A percentile compares a stretch with the other conserved stretches of the same genome.
These are phyloP conservation scores for Populus alba DNA, from an alignment of 345 rosid species.

Conservation along the genomic window DNA sequence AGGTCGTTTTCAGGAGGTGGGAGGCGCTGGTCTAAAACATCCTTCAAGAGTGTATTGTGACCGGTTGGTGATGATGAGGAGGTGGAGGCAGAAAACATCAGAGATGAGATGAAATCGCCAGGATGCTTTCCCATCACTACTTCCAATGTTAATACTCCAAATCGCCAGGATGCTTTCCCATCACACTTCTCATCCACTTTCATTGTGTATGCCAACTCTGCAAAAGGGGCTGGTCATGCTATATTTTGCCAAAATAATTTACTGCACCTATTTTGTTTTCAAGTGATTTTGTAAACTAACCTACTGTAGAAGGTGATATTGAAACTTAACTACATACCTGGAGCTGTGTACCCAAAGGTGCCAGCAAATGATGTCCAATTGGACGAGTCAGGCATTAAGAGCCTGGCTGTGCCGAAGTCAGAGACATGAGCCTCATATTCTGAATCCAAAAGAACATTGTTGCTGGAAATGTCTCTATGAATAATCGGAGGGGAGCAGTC, in stretches of 20 bases:
- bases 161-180: background rate
- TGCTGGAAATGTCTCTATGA: slow-evolving; percentile 16
- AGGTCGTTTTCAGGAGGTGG: too few species aligned
- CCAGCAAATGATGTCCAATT: slow-evolving; percentile 7
- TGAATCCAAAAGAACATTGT: slow-evolving; percentile 12
- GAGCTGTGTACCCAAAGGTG: slow-evolving; percentile 19
- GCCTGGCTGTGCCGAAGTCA: slow-evolving; percentile 15
- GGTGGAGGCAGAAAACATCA: background rate
- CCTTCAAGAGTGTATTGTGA: too few species aligned
- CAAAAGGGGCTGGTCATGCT: background rate
- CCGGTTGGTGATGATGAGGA: background rate
- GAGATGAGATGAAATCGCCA: slow-evolving; percentile 9
- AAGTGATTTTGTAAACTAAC: too few species aligned
- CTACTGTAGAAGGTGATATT: background rate
- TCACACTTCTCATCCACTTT: slow-evolving; percentile 14
- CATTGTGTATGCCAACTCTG: slow-evolving; percentile 12
- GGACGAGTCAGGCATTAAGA: slow-evolving; percentile 2
- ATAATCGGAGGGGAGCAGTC: slow-evolving; percentile 9
- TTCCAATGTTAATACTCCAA: slow-evolving; percentile 17
- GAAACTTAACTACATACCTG: background rate
- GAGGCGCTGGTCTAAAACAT: too few species aligned
- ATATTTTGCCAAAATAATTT: too few species aligned
- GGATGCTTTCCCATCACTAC: slow-evolving; percentile 21
- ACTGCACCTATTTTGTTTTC: background rate
- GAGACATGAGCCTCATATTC: slow-evolving; percentile 11